Evolutionary conservation across 176 grass and related monocot species (phyloP).

Genomic region (Aegilops speltoides): DNA sequence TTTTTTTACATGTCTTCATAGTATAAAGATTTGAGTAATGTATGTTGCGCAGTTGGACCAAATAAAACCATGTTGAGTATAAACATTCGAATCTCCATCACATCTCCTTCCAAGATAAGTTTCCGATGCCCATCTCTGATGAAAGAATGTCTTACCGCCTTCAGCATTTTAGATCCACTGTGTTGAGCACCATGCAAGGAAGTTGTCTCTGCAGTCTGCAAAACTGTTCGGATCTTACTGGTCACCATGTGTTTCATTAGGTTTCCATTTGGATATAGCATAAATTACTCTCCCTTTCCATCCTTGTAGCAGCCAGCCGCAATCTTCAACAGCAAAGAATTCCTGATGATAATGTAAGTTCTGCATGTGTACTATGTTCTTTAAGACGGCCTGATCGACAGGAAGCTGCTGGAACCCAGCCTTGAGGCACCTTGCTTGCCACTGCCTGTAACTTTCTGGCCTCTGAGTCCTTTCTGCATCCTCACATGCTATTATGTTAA

Average conservation of each 20-base stretch:
- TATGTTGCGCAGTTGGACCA: too few species aligned
- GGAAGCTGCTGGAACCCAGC: too few species aligned
- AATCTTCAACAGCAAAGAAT: slow-evolving; percentile 44
- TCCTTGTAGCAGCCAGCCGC: slow-evolving; percentile 45
- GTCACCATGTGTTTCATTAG: not conserved
- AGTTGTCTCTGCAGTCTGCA: not conserved
- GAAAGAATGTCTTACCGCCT: not conserved
- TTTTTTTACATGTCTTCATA: too few species aligned
- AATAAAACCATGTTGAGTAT: not conserved
- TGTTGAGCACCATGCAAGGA: not conserved
- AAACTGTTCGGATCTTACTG: not conserved
- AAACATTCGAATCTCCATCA: too few species aligned
- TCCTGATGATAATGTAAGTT: slow-evolving; percentile 41
- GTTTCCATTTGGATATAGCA: slow-evolving; percentile 49
- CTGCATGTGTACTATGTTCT: not conserved
- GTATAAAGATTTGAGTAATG: too few species aligned
- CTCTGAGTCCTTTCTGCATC: not conserved
- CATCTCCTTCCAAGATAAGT: not conserved
- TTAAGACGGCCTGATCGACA: too few species aligned
- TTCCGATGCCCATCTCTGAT: not conserved
- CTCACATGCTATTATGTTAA: too few species aligned
- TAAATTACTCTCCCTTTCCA: slow-evolving; percentile 50
- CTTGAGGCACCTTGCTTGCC: too few species aligned
- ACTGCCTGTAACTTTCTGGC: too few species aligned
- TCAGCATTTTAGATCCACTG: not conserved